Evolutionary conservation across 768 basidiomycete species (phyloP).

Genomic region (Xanthoconium stramineum): DNA sequence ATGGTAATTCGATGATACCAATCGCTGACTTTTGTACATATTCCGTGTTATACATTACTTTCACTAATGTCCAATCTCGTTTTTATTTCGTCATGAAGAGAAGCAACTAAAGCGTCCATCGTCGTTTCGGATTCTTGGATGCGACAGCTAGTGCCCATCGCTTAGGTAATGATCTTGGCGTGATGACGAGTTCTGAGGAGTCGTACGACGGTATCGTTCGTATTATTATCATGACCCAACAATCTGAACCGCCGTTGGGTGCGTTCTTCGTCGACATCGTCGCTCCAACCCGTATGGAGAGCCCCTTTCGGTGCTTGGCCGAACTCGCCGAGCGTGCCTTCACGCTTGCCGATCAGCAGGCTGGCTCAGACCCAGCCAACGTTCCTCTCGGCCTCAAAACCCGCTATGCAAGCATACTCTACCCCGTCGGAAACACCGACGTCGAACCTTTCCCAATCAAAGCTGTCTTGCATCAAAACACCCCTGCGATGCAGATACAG

Average conservation of each 20-base stretch:
- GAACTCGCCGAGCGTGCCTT: constrained; percentile 23
- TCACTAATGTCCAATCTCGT: no score
- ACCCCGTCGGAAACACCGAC: constrained; percentile 3
- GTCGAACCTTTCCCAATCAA: constrained; percentile 7
- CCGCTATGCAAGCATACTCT: constrained; percentile 18
- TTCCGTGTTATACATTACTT: no score
- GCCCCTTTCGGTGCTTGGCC: constrained; percentile 8
- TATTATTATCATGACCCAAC: constrained; percentile 11
- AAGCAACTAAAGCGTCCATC: no score
- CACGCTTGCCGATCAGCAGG: constrained; percentile 5
- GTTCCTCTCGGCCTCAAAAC: not conserved
- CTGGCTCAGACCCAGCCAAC: not conserved
- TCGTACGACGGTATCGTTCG: not conserved
- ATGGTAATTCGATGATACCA: not conserved
- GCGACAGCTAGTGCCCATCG: not conserved
- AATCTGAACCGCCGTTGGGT: constrained; percentile 5
- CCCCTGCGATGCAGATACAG: constrained; percentile 2
- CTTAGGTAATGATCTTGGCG: no score
- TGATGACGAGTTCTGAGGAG: no score
- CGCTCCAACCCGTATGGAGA: not conserved
- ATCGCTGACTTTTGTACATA: not conserved
- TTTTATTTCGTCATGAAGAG: no score
- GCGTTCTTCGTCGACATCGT: constrained; percentile 16
- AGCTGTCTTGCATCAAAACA: constrained; percentile 14
- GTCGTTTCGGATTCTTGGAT: no score